phyloP scores from a whole-genome alignment of 2,329 filamentous ascomycete genomes.

The Diaporthe australafricana region DNA sequence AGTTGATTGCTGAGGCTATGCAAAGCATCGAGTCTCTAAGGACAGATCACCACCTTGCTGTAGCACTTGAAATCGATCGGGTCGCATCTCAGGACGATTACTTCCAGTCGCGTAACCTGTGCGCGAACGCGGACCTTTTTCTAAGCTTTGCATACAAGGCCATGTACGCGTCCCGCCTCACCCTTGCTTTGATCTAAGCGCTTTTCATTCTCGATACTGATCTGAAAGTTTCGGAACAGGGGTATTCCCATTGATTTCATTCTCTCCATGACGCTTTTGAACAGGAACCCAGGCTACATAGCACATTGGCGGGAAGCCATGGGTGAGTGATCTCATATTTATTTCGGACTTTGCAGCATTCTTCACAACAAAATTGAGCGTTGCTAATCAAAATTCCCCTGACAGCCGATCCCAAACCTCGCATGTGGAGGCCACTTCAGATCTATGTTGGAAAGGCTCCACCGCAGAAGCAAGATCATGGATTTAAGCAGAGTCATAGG shows the following conservation, averaged over 20 bases:
- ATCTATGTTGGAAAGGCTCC: not conserved
- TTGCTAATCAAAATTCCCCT: not conserved
- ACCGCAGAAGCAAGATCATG: not conserved
- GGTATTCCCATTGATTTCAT: conserved; percentile 7
- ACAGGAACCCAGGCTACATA: conserved; percentile 7
- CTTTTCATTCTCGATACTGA: not conserved
- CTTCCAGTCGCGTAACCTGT: not conserved
- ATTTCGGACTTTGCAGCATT: too few species aligned
- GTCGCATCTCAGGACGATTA: not conserved
- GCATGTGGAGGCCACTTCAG: conserved; percentile 17
- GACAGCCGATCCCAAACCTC: not conserved
- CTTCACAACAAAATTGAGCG: not conserved
- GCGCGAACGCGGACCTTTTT: not conserved
- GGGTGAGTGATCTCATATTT: not conserved
- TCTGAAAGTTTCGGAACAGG: not conserved
- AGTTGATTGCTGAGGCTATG: conserved; percentile 5
- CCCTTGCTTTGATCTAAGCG: too few species aligned
- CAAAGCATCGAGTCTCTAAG: not conserved
- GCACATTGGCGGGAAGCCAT: conserved; percentile 13
- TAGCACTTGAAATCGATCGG: conserved; percentile 8
- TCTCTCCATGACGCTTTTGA: conserved; percentile 8
- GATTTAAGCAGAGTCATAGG: not conserved
- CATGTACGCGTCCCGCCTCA: not conserved
- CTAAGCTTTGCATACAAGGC: conserved; percentile 21
- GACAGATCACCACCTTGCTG: not conserved